phyloP scores from a whole-genome alignment of 2,329 filamentous ascomycete species.

The Alternaria infectoria region DNA sequence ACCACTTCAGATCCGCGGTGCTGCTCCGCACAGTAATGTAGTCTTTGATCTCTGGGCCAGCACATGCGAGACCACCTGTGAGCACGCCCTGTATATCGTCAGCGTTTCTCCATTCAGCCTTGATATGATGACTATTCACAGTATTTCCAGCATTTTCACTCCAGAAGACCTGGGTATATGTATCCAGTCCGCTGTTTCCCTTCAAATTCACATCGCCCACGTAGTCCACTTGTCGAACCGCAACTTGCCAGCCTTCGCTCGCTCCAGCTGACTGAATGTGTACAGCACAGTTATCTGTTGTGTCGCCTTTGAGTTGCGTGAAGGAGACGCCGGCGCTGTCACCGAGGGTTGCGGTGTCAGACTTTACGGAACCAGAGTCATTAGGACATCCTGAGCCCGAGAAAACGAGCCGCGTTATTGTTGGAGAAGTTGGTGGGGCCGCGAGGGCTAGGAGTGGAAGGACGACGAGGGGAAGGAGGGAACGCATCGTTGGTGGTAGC shows the following conservation, averaged over 20 bases:
- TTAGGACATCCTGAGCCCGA: conserved; percentile 39
- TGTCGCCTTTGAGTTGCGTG: conserved; percentile 28
- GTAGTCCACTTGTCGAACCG: conserved; percentile 33
- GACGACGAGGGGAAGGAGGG: conserved; percentile 20
- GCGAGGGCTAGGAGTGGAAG: conserved; percentile 21
- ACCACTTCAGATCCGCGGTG: conserved; percentile 35
- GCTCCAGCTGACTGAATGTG: conserved; percentile 36
- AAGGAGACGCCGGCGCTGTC: conserved; percentile 34
- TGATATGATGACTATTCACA: conserved; percentile 20
- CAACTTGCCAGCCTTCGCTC: conserved; percentile 38
- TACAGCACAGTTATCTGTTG: conserved; percentile 39
- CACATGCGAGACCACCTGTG: conserved; percentile 25
- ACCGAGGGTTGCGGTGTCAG: conserved; percentile 20
- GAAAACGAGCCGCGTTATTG: conserved; percentile 33
- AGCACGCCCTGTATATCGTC: conserved; percentile 22
- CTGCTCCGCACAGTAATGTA: conserved; percentile 31
- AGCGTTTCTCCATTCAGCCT: background rate
- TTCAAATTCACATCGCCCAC: conserved; percentile 31
- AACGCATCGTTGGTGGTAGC: conserved; percentile 14
- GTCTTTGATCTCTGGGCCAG: conserved; percentile 35
- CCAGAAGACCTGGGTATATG: conserved; percentile 35
- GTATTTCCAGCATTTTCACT: conserved; percentile 39
- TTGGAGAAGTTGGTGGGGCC: conserved; percentile 27
- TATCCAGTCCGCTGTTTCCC: conserved; percentile 31
- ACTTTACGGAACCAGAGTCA: conserved; percentile 30